Conservation (phyloP, 441 rosid genomes). For the Kokia cookei region DNA sequence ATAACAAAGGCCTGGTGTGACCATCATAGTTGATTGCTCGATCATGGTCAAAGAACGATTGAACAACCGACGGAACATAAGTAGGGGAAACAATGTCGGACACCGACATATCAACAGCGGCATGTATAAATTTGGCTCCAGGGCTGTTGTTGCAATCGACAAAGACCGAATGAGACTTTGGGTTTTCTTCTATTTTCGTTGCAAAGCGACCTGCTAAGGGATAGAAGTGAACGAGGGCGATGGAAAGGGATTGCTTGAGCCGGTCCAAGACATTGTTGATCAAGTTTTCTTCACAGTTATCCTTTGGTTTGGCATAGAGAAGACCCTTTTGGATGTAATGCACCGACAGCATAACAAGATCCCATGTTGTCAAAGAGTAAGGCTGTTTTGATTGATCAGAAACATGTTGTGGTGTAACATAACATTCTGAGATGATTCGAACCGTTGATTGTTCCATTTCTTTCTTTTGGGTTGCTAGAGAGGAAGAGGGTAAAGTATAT, state of each 20-base stretch:
- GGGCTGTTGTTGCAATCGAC: conserved; percentile 53
- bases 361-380: conserved; percentile 48
- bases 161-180: conserved; percentile 33
- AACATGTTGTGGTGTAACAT: conserved; percentile 31
- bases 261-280: conserved; percentile 25
- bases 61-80: conserved; percentile 51
- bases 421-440: conserved; percentile 36
- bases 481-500: conserved; percentile 36
- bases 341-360: conserved; percentile 50
- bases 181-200: conserved; percentile 18
- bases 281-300: conserved; percentile 16
- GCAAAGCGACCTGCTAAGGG: conserved; percentile 64
- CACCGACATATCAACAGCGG: conserved; percentile 32
- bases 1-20: conserved; percentile 33
- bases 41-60: conserved; percentile 62
- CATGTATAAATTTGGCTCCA: conserved; percentile 56
- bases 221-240: conserved; percentile 60
- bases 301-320: conserved; percentile 34
- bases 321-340: conserved; percentile 72
- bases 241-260: conserved; percentile 49
- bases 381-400: conserved; percentile 40
- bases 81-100: conserved; percentile 37
- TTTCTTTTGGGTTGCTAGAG: too few relatives aligned
- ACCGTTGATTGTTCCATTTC: conserved; percentile 32
- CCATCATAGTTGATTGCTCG: conserved; percentile 61